These are phyloP conservation scores for Salvia rosmarinus DNA, from an alignment of 257 asterid species.

Conservation along the genomic window DNA sequence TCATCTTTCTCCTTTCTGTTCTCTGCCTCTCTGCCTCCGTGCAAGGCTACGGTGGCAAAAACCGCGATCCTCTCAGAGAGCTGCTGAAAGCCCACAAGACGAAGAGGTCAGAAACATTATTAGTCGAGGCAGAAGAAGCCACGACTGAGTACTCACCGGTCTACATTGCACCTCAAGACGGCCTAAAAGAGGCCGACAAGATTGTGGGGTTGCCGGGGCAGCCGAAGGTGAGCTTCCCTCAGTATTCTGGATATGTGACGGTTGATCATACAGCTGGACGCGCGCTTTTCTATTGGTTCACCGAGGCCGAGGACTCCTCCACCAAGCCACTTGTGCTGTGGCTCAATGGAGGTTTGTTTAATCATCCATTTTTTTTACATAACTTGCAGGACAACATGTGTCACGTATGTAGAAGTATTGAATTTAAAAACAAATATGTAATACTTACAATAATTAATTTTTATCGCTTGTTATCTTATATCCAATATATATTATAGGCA, in stretches of 20 bases:
- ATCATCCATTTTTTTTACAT: background rate
- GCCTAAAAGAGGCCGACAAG: conserved; percentile 37
- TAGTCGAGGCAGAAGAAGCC: background rate
- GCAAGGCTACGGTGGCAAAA: conserved; percentile 31
- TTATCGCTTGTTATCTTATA: too few relatives aligned
- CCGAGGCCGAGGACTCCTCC: conserved; percentile 40
- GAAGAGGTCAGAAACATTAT: background rate
- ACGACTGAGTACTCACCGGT: conserved; percentile 27
- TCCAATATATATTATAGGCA: too few relatives aligned
- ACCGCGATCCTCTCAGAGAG: conserved; percentile 25
- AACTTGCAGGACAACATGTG: too few relatives aligned
- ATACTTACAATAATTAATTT: too few relatives aligned
- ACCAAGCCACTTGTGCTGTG: conserved; percentile 47
- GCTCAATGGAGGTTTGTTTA: conserved; percentile 48
- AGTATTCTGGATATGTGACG: conserved; percentile 49
- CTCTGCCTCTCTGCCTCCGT: conserved; percentile 25
- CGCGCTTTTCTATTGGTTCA: conserved; percentile 47
- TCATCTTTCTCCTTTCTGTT: conserved; percentile 22
- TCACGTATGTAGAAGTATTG: too few relatives aligned
- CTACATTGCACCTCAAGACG: conserved; percentile 33
- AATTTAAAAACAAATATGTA: too few relatives aligned
- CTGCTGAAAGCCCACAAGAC: conserved; percentile 17
- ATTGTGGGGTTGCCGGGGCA: conserved; percentile 42
- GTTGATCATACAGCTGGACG: conserved; percentile 46
- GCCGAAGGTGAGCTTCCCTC: conserved; percentile 42